Evolutionary conservation across 2,329 filamentous ascomycete species (phyloP).

Genomic region (Sclerotiophoma versabilis): DNA sequence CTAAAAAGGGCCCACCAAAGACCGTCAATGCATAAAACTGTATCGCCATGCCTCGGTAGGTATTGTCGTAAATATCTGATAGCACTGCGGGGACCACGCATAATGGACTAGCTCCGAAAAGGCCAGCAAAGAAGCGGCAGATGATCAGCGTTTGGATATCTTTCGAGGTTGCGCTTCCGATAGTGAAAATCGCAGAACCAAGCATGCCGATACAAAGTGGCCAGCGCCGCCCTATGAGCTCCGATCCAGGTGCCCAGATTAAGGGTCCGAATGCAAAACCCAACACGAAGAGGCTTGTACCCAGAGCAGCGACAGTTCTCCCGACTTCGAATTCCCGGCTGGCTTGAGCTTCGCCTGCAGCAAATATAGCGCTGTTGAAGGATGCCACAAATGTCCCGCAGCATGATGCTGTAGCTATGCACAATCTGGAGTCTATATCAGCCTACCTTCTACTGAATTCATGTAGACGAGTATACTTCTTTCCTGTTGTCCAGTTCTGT

Average conservation of each 20-base stretch:
- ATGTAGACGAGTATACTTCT: neutral
- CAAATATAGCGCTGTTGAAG: slow-evolving; percentile 73
- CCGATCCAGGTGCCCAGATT: slow-evolving; percentile 67
- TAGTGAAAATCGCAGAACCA: slow-evolving; percentile 53
- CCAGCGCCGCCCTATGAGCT: slow-evolving; percentile 53
- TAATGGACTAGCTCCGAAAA: slow-evolving; percentile 4
- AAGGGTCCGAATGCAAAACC: slow-evolving; percentile 68
- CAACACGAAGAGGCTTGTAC: slow-evolving; percentile 70
- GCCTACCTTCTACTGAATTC: neutral
- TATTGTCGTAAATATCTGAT: slow-evolving; percentile 2
- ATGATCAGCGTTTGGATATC: slow-evolving; percentile 7
- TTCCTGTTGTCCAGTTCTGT: neutral
- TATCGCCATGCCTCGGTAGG: slow-evolving; percentile 7
- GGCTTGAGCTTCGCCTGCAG: slow-evolving; percentile 63
- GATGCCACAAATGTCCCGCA: slow-evolving; percentile 38
- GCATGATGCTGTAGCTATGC: neutral
- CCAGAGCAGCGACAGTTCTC: slow-evolving; percentile 64
- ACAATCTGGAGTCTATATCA: neutral
- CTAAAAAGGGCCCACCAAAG: slow-evolving; percentile 1
- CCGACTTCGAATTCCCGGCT: slow-evolving; percentile 61
- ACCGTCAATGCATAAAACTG: slow-evolving; percentile 6
- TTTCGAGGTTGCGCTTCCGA: slow-evolving; percentile 46
- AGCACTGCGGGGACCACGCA: slow-evolving; percentile 7
- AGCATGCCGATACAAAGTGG: slow-evolving; percentile 53
- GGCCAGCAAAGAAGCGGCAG: slow-evolving; percentile 5